These are phyloP conservation scores for Cucurbita maxima DNA, from an alignment of 306 rosid species.

Conservation along the genomic window DNA sequence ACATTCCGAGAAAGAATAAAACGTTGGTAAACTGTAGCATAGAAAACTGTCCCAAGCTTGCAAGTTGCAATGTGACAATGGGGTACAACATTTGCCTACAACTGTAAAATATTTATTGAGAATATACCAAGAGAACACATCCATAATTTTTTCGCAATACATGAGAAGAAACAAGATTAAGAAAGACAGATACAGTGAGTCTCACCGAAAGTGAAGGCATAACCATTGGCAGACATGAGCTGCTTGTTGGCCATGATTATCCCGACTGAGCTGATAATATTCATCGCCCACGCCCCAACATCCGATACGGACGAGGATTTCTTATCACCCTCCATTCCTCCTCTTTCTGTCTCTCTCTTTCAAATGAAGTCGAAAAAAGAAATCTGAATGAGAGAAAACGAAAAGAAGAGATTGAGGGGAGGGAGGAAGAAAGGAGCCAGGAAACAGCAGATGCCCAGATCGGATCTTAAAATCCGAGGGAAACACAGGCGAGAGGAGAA, in stretches of 20 bases:
- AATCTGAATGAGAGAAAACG: not conserved
- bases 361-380: too few relatives aligned
- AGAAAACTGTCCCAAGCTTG: not conserved
- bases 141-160: not conserved
- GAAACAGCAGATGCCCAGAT: slow-evolving; percentile 6
- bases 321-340: slow-evolving; percentile 55
- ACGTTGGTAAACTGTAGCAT: not conserved
- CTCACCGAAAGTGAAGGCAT: slow-evolving; percentile 62
- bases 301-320: slow-evolving; percentile 49
- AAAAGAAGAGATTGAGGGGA: not conserved
- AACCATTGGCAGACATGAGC: slow-evolving; percentile 73
- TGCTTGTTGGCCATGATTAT: slow-evolving; percentile 86
- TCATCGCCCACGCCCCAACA: slow-evolving; percentile 88
- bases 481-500: not conserved
- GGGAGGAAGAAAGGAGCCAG: not conserved
- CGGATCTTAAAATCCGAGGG: slow-evolving; percentile 4
- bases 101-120: not conserved
- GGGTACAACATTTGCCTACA: not conserved
- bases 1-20: not conserved
- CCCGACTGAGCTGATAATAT: slow-evolving; percentile 76
- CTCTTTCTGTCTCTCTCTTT: not conserved
- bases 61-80: not conserved
- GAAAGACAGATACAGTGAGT: not conserved
- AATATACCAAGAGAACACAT: not conserved
- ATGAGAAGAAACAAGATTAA: not conserved